phyloP scores from a whole-genome alignment of 768 basidiomycete species.

The Suillus discolor region DNA sequence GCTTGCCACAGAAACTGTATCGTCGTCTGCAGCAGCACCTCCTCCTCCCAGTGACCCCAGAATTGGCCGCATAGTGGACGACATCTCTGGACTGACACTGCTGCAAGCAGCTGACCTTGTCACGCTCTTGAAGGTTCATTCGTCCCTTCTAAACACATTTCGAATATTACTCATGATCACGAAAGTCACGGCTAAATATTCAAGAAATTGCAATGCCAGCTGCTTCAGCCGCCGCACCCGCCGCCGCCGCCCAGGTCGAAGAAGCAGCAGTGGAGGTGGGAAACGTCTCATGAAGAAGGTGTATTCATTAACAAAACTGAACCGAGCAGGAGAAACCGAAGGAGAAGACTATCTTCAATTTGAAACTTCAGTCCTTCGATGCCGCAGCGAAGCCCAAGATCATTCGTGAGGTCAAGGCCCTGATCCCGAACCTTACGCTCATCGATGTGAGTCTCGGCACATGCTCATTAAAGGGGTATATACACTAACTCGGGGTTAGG shows the following conservation, averaged over 20 bases:
- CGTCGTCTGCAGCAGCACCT: constrained; percentile 43
- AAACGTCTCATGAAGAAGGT: constrained; percentile 5
- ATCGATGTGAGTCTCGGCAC: constrained; percentile 75
- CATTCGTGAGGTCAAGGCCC: constrained; percentile 95
- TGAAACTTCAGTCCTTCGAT: constrained; percentile 94
- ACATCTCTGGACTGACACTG: constrained; percentile 85
- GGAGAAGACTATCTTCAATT: constrained; percentile 97
- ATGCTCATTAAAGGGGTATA: constrained; percentile 3
- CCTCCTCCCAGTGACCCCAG: constrained; percentile 61
- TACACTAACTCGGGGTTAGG: constrained; percentile 48
- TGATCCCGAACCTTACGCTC: constrained; percentile 94
- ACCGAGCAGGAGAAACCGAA: constrained; percentile 83
- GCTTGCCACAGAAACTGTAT: constrained; percentile 52
- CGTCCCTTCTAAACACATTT: constrained; percentile 15
- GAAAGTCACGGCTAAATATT: constrained; percentile 88
- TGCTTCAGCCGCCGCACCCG: constrained; percentile 60
- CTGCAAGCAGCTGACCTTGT: constrained; percentile 97
- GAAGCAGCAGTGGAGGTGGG: constrained; percentile 67
- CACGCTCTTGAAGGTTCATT: constrained; percentile 76
- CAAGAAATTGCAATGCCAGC: constrained; percentile 95
- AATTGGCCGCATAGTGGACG: constrained; percentile 85
- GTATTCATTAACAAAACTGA: background rate
- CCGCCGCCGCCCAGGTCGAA: constrained; percentile 59
- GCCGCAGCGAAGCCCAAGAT: constrained; percentile 92
- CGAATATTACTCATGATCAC: constrained; percentile 2